Percentiles rank a stretch among this genome's conserved stretches.
Conservation (phyloP, 257 asterid genomes). For the Echites panduratus region DNA sequence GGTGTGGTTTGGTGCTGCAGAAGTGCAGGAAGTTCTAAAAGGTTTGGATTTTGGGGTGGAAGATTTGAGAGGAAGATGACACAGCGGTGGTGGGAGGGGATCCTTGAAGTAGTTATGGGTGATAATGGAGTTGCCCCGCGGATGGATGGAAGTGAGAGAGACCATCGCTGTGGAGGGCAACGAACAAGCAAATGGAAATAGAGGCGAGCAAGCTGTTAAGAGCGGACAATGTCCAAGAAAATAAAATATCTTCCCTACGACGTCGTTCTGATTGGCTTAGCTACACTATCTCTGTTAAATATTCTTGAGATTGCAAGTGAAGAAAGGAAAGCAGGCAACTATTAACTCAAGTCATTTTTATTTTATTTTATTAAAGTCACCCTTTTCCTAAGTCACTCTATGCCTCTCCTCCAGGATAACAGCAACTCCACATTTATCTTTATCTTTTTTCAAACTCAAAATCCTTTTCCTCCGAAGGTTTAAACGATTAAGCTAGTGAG, state of each 20-base stretch:
- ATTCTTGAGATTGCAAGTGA: background rate
- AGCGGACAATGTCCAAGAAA: background rate
- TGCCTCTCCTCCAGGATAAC: too few relatives aligned
- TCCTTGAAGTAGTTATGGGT: slow-evolving; percentile 16
- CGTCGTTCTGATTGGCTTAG: background rate
- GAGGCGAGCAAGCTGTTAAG: background rate
- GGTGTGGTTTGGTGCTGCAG: slow-evolving; percentile 14
- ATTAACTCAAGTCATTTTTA: too few relatives aligned
- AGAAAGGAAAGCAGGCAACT: too few relatives aligned
- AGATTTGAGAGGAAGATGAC: slow-evolving; percentile 1
- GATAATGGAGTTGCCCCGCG: slow-evolving; percentile 20
- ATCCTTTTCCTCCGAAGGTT: too few relatives aligned
- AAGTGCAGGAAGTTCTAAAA: slow-evolving; percentile 15
- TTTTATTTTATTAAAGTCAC: too few relatives aligned
- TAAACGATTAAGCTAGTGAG: too few relatives aligned
- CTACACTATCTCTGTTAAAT: too few relatives aligned
- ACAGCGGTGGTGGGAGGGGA: background rate
- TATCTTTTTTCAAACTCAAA: too few relatives aligned
- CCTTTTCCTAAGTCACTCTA: too few relatives aligned
- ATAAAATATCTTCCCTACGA: slow-evolving; percentile 4
- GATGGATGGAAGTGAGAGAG: slow-evolving; percentile 18
- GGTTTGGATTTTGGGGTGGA: slow-evolving; percentile 10
- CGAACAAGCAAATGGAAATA: background rate
- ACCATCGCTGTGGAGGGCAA: slow-evolving; percentile 20
- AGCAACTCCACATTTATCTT: too few relatives aligned